A percentile compares a stretch with the other conserved stretches of the same genome.
Evolutionary conservation across 805 yeast genomes (phyloP).

Genomic region (Wickerhamomyces xylosicus): DNA sequence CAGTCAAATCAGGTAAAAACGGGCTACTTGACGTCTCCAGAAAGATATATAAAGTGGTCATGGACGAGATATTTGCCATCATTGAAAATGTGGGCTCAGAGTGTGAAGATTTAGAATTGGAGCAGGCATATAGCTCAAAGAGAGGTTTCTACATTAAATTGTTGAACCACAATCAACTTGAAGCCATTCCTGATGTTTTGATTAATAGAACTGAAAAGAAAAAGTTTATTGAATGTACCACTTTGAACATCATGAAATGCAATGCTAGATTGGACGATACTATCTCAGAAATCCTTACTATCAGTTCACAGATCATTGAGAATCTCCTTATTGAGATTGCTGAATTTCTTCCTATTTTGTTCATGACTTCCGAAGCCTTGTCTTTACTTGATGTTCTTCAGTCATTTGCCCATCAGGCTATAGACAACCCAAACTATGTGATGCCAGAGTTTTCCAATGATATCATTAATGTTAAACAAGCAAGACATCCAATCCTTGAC

Average conservation of each 20-base stretch:
- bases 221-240: slow-evolving; percentile 27
- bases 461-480: slow-evolving; percentile 18
- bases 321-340: slow-evolving; percentile 19
- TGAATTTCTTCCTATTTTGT: slow-evolving; percentile 23
- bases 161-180: slow-evolving; percentile 10
- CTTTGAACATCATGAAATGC: slow-evolving; percentile 28
- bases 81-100: slow-evolving; percentile 18
- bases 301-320: slow-evolving; percentile 31
- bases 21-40: slow-evolving; percentile 36
- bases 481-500: slow-evolving; percentile 36
- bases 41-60: slow-evolving; percentile 26
- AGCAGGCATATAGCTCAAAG: slow-evolving; percentile 23
- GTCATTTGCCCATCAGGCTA: slow-evolving; percentile 22
- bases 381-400: slow-evolving; percentile 31
- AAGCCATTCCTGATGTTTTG: slow-evolving; percentile 22
- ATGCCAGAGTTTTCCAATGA: slow-evolving; percentile 26
- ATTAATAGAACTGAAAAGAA: slow-evolving; percentile 23
- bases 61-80: slow-evolving; percentile 25
- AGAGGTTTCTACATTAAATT: slow-evolving; percentile 30
- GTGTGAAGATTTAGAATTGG: slow-evolving; percentile 16
- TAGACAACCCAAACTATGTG: slow-evolving; percentile 14
- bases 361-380: slow-evolving; percentile 33
- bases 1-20: slow-evolving; percentile 32
- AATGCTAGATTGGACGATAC: slow-evolving; percentile 31
- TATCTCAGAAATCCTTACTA: slow-evolving; percentile 27